Evolutionary conservation across 2,329 filamentous ascomycete genomes (phyloP).

Genomic region (Scopulariopsis brevicaulis): DNA sequence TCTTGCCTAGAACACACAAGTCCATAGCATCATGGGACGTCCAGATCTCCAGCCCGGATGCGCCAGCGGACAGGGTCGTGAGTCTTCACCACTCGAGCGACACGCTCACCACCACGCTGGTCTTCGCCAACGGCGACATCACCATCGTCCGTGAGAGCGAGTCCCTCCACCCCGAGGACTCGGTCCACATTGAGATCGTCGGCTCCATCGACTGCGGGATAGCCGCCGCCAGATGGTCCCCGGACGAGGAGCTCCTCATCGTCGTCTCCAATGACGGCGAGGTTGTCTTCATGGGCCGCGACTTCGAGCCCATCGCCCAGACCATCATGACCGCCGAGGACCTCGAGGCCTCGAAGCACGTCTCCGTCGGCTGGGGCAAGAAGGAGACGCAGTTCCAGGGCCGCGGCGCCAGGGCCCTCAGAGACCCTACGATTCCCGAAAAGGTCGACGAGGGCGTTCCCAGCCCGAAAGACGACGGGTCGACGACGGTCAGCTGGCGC

Average conservation of each 20-base stretch:
- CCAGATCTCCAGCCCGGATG: constrained; percentile 64
- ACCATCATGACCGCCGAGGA: constrained; percentile 63
- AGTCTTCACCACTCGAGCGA: constrained; percentile 80
- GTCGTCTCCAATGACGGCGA: constrained; percentile 72
- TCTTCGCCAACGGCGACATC: constrained; percentile 86
- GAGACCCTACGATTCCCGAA: constrained; percentile 91
- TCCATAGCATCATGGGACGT: constrained; percentile 80
- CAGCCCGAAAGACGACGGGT: constrained; percentile 61
- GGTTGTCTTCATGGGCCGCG: constrained; percentile 83
- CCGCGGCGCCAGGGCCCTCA: constrained; percentile 71
- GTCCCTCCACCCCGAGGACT: constrained; percentile 22
- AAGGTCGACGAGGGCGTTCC: constrained; percentile 74
- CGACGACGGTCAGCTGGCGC: constrained; percentile 75
- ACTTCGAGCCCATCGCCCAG: constrained; percentile 76
- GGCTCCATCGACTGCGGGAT: constrained; percentile 92
- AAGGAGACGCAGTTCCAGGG: constrained; percentile 97
- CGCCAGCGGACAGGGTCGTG: constrained; percentile 64
- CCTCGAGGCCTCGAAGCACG: constrained; percentile 79
- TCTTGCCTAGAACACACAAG: constrained; percentile 5
- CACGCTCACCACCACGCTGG: constrained; percentile 63
- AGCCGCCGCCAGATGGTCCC: constrained; percentile 81
- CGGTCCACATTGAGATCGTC: constrained; percentile 73
- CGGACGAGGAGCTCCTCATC: constrained; percentile 82
- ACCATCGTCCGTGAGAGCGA: constrained; percentile 60
- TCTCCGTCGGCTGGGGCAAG: constrained; percentile 97